Conservation (phyloP, 805 yeast species). For the Lachancea quebecensis region DNA sequence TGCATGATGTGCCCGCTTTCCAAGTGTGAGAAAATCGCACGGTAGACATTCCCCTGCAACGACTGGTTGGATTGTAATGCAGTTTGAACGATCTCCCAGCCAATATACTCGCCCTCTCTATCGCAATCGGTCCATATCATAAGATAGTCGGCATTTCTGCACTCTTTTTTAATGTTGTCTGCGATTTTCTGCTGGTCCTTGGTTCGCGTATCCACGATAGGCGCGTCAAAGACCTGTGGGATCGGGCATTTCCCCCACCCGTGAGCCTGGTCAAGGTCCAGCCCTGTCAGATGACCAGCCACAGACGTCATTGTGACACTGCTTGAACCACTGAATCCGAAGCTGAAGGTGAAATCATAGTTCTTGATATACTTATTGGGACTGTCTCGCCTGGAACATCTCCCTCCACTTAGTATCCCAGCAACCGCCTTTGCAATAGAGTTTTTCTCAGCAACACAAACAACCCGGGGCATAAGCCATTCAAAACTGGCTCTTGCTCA, state of each 20-base stretch:
- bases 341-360: conserved; percentile 62
- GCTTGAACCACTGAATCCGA: conserved; percentile 52
- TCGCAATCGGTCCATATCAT: conserved; percentile 99
- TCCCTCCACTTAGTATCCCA: conserved; percentile 68
- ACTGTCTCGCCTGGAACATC: conserved; percentile 41
- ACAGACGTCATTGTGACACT: conserved; percentile 89
- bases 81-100: conserved; percentile 70
- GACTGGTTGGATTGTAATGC: conserved; percentile 43
- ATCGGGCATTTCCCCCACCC: conserved; percentile 62
- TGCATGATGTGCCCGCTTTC: conserved; percentile 64
- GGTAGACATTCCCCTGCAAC: conserved; percentile 45
- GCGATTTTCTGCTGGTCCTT: conserved; percentile 44
- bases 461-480: conserved; percentile 34
- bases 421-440: conserved; percentile 82
- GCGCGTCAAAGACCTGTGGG: conserved; percentile 63
- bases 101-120: conserved; percentile 92
- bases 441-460: conserved; percentile 96
- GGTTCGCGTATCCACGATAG: conserved; percentile 41
- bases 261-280: conserved; percentile 53
- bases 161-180: conserved; percentile 60
- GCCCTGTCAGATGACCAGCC: conserved; percentile 69
- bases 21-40: conserved; percentile 85
- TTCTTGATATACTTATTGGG: conserved; percentile 61
- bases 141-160: conserved; percentile 49
- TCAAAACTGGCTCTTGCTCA: too few species aligned